Conservation (phyloP, 345 rosid species). For the Populus pruinosa region DNA sequence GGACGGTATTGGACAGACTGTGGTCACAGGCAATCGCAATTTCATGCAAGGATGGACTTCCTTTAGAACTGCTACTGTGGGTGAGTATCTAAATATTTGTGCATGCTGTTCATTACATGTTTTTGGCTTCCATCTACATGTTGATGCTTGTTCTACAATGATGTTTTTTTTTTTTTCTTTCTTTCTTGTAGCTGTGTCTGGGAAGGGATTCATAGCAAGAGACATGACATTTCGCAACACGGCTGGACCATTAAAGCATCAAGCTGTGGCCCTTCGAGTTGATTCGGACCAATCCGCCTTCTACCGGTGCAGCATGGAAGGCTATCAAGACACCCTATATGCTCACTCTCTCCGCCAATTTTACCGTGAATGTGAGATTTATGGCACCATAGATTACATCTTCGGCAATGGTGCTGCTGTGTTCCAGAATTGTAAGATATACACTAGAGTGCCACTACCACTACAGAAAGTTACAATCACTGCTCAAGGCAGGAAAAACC, state of each 20-base stretch:
- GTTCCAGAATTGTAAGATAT: slow-evolving; percentile 24
- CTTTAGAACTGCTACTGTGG: slow-evolving; percentile 31
- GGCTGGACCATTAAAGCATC: slow-evolving; percentile 22
- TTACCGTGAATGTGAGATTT: slow-evolving; percentile 24
- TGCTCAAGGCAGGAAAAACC: slow-evolving; percentile 26
- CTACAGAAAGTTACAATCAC: slow-evolving; percentile 31
- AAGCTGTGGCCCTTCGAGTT: slow-evolving; percentile 26
- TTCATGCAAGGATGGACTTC: slow-evolving; percentile 38
- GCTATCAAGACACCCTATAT: slow-evolving; percentile 27
- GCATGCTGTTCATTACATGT: background rate
- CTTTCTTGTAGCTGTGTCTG: slow-evolving; percentile 18
- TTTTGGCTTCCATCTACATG: background rate
- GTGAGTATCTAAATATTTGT: slow-evolving; percentile 8
- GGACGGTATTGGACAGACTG: slow-evolving; percentile 31
- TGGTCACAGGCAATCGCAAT: slow-evolving; percentile 22
- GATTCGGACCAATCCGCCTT: slow-evolving; percentile 32
- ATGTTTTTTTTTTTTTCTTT: too few species aligned
- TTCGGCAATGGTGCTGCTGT: slow-evolving; percentile 34
- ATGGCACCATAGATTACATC: slow-evolving; percentile 33
- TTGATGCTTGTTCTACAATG: background rate
- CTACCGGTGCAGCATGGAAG: slow-evolving; percentile 31
- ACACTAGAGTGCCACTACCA: slow-evolving; percentile 27
- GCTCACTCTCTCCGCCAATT: slow-evolving; percentile 31
- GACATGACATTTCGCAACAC: slow-evolving; percentile 29
- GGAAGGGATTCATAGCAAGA: slow-evolving; percentile 30